These are phyloP conservation scores for Penicillium cosmopolitanum DNA, from an alignment of 495 filamentous ascomycete genomes.

Conservation along the genomic window DNA sequence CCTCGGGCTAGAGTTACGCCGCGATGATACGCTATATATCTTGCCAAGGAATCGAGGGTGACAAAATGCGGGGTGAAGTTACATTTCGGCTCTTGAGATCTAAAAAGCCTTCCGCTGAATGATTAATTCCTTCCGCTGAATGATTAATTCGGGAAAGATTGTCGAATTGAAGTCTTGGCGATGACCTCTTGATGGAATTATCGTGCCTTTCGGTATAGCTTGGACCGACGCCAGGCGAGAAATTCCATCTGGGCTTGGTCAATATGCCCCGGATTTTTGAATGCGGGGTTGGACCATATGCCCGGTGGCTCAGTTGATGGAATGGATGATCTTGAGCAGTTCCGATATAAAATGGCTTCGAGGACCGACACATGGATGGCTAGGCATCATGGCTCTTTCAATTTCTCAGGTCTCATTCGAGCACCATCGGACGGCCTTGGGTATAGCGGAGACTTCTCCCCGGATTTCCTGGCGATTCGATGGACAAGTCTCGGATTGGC, in stretches of 20 bases:
- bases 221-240: not conserved
- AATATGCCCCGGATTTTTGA: not conserved
- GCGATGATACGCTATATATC: not conserved
- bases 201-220: not conserved
- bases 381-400: not conserved
- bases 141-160: not conserved
- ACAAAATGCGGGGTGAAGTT: constrained; percentile 4
- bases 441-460: not conserved
- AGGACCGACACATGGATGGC: not conserved
- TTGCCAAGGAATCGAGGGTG: not conserved
- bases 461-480: constrained; percentile 3
- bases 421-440: constrained; percentile 3
- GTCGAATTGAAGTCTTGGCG: not conserved
- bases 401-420: constrained; percentile 4
- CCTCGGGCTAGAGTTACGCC: not conserved
- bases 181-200: not conserved
- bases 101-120: not conserved
- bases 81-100: not conserved
- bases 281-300: not conserved
- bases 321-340: not conserved
- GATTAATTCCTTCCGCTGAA: not conserved
- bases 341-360: not conserved
- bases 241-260: not conserved
- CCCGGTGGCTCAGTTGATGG: not conserved
- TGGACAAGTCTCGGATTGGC: not conserved